phyloP scores from a whole-genome alignment of 2,329 filamentous ascomycete species.

The Penicillium sp. region DNA sequence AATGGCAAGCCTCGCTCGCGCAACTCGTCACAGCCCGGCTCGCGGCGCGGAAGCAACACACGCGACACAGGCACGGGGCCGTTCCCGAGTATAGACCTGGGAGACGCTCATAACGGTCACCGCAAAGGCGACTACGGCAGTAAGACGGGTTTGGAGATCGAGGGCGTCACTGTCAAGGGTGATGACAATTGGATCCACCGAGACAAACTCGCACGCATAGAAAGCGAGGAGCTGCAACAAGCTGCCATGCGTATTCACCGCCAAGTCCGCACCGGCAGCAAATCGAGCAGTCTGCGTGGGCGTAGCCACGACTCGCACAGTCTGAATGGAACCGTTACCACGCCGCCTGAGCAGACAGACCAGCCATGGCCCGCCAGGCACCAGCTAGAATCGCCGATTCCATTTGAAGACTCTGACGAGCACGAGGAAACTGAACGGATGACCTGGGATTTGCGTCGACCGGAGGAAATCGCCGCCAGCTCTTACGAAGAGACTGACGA shows the following conservation, averaged over 20 bases:
- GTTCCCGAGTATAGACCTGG: constrained; percentile 26
- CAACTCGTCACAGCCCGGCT: constrained; percentile 26
- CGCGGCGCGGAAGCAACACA: constrained; percentile 16
- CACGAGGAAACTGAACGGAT: constrained; percentile 43
- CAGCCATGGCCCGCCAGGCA: constrained; percentile 29
- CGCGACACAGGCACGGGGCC: constrained; percentile 26
- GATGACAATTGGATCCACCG: constrained; percentile 48
- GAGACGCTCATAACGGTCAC: constrained; percentile 18
- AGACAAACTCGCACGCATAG: constrained; percentile 48
- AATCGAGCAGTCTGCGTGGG: constrained; percentile 32
- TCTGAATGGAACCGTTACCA: constrained; percentile 23
- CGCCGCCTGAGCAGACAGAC: constrained; percentile 29
- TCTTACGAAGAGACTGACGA: constrained; percentile 26
- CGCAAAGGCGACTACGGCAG: constrained; percentile 19
- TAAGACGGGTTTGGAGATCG: constrained; percentile 19
- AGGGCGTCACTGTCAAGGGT: constrained; percentile 21
- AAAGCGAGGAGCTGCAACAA: constrained; percentile 49
- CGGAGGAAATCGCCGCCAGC: constrained; percentile 69
- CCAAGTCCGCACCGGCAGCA: constrained; percentile 33
- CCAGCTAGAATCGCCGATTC: constrained; percentile 28
- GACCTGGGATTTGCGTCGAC: constrained; percentile 68
- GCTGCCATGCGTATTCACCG: constrained; percentile 42
- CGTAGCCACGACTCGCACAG: constrained; percentile 35
- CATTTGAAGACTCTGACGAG: constrained; percentile 38
- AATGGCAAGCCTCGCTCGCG: constrained; percentile 30